phyloP scores from a whole-genome alignment of 1,139 yeast genomes.

The Magnusiomyces suaveolens region DNA sequence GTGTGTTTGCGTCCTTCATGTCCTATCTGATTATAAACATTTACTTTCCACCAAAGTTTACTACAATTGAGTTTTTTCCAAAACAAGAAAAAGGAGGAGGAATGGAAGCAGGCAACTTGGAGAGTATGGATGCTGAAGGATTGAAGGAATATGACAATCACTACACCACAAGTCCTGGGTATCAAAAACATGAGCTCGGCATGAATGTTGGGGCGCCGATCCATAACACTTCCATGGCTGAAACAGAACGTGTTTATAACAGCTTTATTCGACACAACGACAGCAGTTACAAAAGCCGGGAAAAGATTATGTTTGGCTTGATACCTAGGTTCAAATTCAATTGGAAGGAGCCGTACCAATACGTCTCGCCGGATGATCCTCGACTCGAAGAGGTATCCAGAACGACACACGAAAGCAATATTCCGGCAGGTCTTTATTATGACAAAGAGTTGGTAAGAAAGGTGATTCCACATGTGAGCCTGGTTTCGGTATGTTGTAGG shows the following conservation, averaged over 20 bases:
- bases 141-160: too few species aligned
- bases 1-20: constrained; percentile 15
- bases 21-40: constrained; percentile 5
- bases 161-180: too few species aligned
- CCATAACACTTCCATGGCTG: background rate
- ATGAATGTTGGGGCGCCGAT: background rate
- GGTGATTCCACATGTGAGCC: background rate
- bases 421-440: background rate
- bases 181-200: too few species aligned
- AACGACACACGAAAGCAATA: background rate
- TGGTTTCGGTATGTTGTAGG: background rate
- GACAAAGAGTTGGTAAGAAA: background rate
- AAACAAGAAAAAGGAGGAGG: background rate
- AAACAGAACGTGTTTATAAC: background rate
- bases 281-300: background rate
- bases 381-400: background rate
- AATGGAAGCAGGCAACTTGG: background rate
- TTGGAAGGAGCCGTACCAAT: background rate
- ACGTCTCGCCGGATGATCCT: background rate
- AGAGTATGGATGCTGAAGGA: too few species aligned
- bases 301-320: background rate
- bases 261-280: background rate
- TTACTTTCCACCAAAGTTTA: constrained; percentile 3
- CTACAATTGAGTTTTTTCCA: background rate
- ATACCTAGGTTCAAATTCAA: background rate